Evolutionary conservation across 208 protist genomes (phyloP).

Genomic region (Leishmania mexicana): DNA sequence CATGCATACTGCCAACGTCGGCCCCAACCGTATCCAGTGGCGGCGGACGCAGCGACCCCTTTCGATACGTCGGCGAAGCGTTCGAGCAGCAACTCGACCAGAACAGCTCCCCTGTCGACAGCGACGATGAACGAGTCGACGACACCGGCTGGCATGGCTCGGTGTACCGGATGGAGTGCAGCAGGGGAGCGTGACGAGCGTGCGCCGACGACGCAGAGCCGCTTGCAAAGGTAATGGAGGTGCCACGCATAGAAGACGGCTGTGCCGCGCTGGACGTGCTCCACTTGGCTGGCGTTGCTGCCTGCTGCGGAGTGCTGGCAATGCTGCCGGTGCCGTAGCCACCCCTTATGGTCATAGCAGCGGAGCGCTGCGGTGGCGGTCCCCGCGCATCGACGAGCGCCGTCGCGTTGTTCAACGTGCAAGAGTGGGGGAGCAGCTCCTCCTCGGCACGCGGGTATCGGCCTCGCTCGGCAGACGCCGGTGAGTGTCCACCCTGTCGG

Average conservation of each 20-base stretch:
- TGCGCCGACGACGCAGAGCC: conserved; percentile 13
- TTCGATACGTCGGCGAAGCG: not conserved
- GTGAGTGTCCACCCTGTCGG: conserved; percentile 30
- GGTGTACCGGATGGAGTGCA: conserved; percentile 9
- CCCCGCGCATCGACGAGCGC: not conserved
- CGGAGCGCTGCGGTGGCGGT: conserved; percentile 8
- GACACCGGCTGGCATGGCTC: conserved; percentile 22
- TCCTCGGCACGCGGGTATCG: conserved; percentile 12
- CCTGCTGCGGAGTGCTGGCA: conserved; percentile 7
- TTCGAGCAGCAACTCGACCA: not conserved
- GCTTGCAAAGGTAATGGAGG: conserved; percentile 30
- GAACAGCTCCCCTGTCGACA: conserved; percentile 7
- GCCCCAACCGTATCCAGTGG: not conserved
- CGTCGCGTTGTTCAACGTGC: not conserved
- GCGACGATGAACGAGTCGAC: conserved; percentile 10
- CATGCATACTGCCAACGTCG: not conserved
- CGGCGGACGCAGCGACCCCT: conserved; percentile 8
- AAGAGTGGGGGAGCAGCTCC: conserved; percentile 6
- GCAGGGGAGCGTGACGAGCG: conserved; percentile 11
- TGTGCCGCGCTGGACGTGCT: conserved; percentile 14
- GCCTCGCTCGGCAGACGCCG: conserved; percentile 22
- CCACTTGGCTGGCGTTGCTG: conserved; percentile 7
- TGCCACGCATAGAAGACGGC: conserved; percentile 26
- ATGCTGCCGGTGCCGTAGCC: not conserved
- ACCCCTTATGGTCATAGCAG: conserved; percentile 1